Evolutionary conservation across 1,284 basidiomycete genomes (phyloP), one percentile per base, ranked within the genome.

Genomic region (Cutaneotrichosporon sp.): DNA sequence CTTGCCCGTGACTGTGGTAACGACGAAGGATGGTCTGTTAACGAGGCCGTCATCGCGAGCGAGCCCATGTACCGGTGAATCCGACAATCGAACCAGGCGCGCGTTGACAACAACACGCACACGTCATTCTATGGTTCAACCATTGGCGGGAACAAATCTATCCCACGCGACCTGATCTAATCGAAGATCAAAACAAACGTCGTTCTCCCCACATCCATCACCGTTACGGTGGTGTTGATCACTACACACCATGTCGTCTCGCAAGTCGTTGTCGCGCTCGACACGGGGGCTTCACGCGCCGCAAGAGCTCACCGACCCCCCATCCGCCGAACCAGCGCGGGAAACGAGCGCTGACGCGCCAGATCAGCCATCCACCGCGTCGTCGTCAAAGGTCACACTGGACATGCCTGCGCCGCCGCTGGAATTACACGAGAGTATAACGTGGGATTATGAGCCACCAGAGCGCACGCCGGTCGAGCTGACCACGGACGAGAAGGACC

Each of bases 351-450:
- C 45, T 7, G 17, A 14, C 35, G 18, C 40, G 20, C 39, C 17
- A 8, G 20, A 21, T 15, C 34, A 38, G 10, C 47, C 47, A 4
- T 33, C 45, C 18, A 37, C 30, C 38, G 50, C 59, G 17, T 46
- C 41, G 30, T 62, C 62, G 30, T 68, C 66, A n/a, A 65, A 66
- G 49, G 42, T 56, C 33, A 65, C 63, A 2, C 52, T 68, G n/a
- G 60, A 66, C 49, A 46, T 44, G 21, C 10, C 26, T 10, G 5
- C 26, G 10, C 67, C 66, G 20, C 49, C 65, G 5, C 39, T 54
- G 4, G 52, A 65, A 22, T 34, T 71, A 1, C 63, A 66, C 4
- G 63, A 68, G 20, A 60, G 49, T 22, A 55, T 73, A 37, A 72
- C 69, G 12, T 65, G 66, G 23, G 67, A 60, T 8, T 73, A 69